These are phyloP conservation scores for Arxiozyma bovina DNA, from an alignment of 1,139 yeast genomes.

Conservation along the genomic window DNA sequence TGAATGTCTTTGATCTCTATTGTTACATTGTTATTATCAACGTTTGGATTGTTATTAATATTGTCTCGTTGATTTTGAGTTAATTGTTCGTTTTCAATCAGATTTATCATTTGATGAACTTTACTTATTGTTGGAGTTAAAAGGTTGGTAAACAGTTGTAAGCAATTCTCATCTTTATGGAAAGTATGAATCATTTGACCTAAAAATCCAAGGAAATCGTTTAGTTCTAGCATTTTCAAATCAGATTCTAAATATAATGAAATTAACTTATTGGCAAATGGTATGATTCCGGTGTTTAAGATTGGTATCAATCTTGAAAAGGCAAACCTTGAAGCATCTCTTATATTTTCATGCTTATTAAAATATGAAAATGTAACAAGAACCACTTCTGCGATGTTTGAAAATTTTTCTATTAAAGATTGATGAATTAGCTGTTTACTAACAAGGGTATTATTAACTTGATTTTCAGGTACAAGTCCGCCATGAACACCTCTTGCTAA, in stretches of 20 bases:
- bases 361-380: constrained; percentile 74
- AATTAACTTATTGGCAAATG: constrained; percentile 63
- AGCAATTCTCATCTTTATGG: constrained; percentile 56
- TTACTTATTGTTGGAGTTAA: constrained; percentile 66
- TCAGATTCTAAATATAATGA: constrained; percentile 64
- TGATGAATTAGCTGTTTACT: constrained; percentile 24
- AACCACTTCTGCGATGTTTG: constrained; percentile 73
- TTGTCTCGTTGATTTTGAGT: constrained; percentile 2
- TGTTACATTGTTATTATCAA: constrained; percentile 4
- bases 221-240: constrained; percentile 55
- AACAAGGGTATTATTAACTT: constrained; percentile 29
- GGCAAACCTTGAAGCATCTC: constrained; percentile 82
- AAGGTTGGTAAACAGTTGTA: constrained; percentile 63
- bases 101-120: constrained; percentile 44
- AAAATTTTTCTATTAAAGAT: constrained; percentile 43
- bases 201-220: constrained; percentile 74
- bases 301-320: constrained; percentile 81
- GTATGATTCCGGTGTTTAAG: constrained; percentile 45
- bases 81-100: constrained; percentile 28
- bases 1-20: constrained; percentile 14
- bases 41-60: constrained; percentile 13
- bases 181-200: constrained; percentile 83
- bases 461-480: constrained; percentile 32
- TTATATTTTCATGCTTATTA: constrained; percentile 54
- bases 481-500: constrained; percentile 67